phyloP scores from a whole-genome alignment of 2,329 filamentous ascomycete species.

The Fusarium graminum region DNA sequence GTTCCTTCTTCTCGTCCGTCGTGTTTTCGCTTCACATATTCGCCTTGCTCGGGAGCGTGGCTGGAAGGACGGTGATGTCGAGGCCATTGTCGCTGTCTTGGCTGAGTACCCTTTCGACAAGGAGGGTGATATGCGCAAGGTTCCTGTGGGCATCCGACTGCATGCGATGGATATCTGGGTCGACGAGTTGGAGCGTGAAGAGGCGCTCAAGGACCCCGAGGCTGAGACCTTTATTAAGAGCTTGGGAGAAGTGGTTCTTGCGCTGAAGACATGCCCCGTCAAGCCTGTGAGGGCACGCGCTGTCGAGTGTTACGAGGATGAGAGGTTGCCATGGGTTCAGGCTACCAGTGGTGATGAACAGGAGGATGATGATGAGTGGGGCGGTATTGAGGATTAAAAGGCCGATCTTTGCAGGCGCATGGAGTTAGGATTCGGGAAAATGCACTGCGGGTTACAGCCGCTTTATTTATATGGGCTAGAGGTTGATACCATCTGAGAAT shows the following conservation, averaged over 20 bases:
- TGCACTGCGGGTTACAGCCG: slow-evolving; percentile 20
- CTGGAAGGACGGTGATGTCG: slow-evolving; percentile 51
- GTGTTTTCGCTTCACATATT: slow-evolving; percentile 81
- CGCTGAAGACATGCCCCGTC: slow-evolving; percentile 69
- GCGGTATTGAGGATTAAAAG: slow-evolving; percentile 74
- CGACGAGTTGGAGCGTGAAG: slow-evolving; percentile 84
- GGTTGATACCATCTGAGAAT: slow-evolving; percentile 45
- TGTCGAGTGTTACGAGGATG: slow-evolving; percentile 78
- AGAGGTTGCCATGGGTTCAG: slow-evolving; percentile 73
- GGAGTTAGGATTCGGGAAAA: slow-evolving; percentile 47
- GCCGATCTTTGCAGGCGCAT: slow-evolving; percentile 38
- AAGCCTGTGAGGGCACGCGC: slow-evolving; percentile 80
- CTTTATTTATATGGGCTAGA: slow-evolving; percentile 34
- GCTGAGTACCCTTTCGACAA: slow-evolving; percentile 52
- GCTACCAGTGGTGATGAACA: slow-evolving; percentile 51
- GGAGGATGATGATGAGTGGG: slow-evolving; percentile 67
- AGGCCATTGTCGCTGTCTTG: slow-evolving; percentile 49
- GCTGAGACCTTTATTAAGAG: slow-evolving; percentile 64
- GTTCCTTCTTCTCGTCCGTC: slow-evolving; percentile 86
- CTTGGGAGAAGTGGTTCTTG: slow-evolving; percentile 68
- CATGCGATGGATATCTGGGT: slow-evolving; percentile 93
- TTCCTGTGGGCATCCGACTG: slow-evolving; percentile 86
- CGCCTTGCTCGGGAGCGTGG: slow-evolving; percentile 56
- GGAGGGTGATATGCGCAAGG: slow-evolving; percentile 63
- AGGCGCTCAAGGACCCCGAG: slow-evolving; percentile 60